Percentiles rank a stretch among this genome's conserved stretches.
Conservation (phyloP, 495 filamentous ascomycete species). For the Podospora appendiculata region DNA sequence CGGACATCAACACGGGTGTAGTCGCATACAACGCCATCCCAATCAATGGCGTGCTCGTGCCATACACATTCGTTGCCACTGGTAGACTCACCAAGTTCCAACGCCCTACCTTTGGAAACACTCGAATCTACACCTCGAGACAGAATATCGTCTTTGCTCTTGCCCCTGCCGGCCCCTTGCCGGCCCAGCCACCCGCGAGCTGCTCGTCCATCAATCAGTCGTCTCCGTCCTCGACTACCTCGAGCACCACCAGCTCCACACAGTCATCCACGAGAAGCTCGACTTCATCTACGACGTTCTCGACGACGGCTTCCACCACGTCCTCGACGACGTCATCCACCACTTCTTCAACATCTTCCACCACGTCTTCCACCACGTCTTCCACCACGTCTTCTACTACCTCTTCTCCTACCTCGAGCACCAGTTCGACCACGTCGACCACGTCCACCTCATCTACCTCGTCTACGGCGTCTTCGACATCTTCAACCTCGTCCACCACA, state of each 20-base stretch:
- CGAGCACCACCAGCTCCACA: background rate
- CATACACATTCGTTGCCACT: constrained; percentile 21
- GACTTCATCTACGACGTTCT: background rate
- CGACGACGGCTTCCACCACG: background rate
- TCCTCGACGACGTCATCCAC: background rate
- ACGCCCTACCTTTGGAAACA: constrained; percentile 34
- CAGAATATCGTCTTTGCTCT: background rate
- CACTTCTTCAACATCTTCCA: background rate
- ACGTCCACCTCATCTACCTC: background rate
- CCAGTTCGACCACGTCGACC: background rate
- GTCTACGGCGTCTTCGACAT: background rate
- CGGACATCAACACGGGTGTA: constrained; percentile 32
- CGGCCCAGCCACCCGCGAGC: background rate
- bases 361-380: background rate
- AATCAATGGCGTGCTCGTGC: constrained; percentile 19
- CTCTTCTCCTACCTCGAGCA: background rate
- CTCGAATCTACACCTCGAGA: constrained; percentile 18
- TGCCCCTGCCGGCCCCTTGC: background rate
- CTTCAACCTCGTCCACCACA: background rate
- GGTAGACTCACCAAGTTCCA: constrained; percentile 33
- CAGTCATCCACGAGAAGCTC: background rate
- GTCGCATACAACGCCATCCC: constrained; percentile 29
- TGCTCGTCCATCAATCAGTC: background rate
- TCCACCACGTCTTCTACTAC: background rate
- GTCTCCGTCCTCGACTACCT: background rate